Base-by-base conservation (phyloP, 2,329 filamentous ascomycete genomes). In the Xylariaceae sp. region DNA sequence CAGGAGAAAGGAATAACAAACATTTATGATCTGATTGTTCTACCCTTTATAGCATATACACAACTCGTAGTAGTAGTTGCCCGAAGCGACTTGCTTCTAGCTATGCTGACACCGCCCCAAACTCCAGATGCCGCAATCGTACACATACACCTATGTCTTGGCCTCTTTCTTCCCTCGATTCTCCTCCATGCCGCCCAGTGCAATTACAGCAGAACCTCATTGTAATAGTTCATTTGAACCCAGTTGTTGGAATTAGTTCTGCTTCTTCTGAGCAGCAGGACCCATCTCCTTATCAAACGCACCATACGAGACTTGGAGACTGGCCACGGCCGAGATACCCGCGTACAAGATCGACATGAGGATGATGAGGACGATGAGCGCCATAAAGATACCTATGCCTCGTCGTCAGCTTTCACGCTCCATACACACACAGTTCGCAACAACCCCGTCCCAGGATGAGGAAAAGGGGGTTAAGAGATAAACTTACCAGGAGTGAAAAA, bases 221-320 rank as follows among this genome's bases (percentile, higher is more conserved):
- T 28, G 22, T 28, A 7, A 7, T 28, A 28, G 22, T 28, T 28
- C 4, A 7, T n/a, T n/a, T n/a, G 22, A 7, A 28, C 7, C 7
- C 22, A 28, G 7, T 5, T 7, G 22, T 28, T 28, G 4, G 22
- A 7, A 28, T 28, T 71, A 73, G 62, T 79, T 80, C 72, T 86
- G 80, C 76, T 90, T 96, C 83, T 92, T 96, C 73, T 95, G 89
- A 31, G 88, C 88, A 36, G 84, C 78, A n/a, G 90, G 89, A 0
- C 91, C 90, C 78, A 90, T 96, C 63, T 97, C 93, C 78, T 96
- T 97, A 69, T 95, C 93, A 68, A 97, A 99, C 1, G 94, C 91
- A 57, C 89, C 90, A 70, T 97, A 97, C 1, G 90, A 89, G 31
- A 97, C 90, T 69, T 97, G 80, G 16, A 99, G 78, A 60, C 90